Base-by-base conservation (phyloP, 2,329 filamentous ascomycete species). In the Ceratocystis destructans region DNA sequence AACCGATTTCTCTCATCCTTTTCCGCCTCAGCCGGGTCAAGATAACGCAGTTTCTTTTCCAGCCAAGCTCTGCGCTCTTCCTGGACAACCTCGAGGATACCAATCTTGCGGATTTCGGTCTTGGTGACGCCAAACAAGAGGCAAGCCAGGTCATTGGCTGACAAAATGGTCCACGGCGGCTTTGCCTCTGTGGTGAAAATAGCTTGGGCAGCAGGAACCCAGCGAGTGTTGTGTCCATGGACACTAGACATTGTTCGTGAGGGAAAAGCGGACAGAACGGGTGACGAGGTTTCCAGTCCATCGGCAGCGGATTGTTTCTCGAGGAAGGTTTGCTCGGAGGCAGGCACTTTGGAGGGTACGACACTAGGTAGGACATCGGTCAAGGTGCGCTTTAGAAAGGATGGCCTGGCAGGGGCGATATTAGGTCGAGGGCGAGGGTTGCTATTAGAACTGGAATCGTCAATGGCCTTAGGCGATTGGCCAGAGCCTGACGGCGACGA, bases 121-220 rank as follows among this genome's bases (percentile, higher is more conserved):
- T 83, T 83, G 0, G 78, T 76, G 1, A 80, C 79, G 12, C 72
- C 80, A 2, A 81, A 99, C n/a, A 97, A 87, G 55, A 99, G 80
- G 75, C 94, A 99, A 20, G 94, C 94, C 62, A 99, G 80, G 74
- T 99, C 94, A 73, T 99, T 99, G 62, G 94, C 94, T 2, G 94
- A 90, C 64, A 96, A 83, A 68, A 99, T 96, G 0, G 93, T 99
- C 89, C 91, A 99, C 2, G 93, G 94, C 7, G 90, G 83, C 69
- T 88, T 86, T 15, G 89, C 83, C 75, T 96, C 90, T n/a, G 94
- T 99, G 6, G 93, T 95, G 74, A 99, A 99, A 67, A 99, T 96
- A 64, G 94, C 94, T 75, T 99, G 94, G 4, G 93, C 89, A 53
- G 90, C 89, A 6, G 91, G 91, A 15, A 89, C 87, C 86, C 91